Evolutionary conservation across 345 rosid genomes (phyloP), one percentile per base, ranked within the genome.

Genomic region (Dimocarpus longan): DNA sequence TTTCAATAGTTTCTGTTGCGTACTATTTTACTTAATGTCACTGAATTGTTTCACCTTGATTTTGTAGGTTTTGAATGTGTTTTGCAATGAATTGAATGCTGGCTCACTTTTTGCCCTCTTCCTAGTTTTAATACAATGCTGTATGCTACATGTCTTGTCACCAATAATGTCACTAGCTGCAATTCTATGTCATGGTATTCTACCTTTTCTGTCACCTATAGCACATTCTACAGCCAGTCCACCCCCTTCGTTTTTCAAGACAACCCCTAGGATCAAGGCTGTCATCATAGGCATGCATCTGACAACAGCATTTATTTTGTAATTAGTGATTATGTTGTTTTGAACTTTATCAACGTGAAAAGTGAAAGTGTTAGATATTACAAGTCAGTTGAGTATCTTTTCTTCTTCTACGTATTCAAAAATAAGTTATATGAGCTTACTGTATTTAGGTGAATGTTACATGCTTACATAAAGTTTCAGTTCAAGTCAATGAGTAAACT

Each of bases 321-420:
- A 32, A 43, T 26, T n/a, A 66, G 48, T 19, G 40, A 15, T 52
- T 2, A 32, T 66, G 22, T 37, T 66, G 70, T 66, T 39, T 66
- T 52, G 57, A 52, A 52, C n/a, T n/a, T 39, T 2, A 66, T 66
- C 11, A 66, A 7, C 28, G 32, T 66, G 46, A 39, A 37, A 66
- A 7, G 48, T 39, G 70, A 39, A 52, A 52, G 70, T 18, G 43
- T 39, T 39, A 28, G 70, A 66, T 46, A 70, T 70, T 50, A 70
- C 42, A 70, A 24, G 40, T 50, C 50, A 15, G 60, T 70, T 48
- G 60, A 50, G 43, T 26, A 10, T 70, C 13, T 50, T 50, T 32
- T 26, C 9, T 13, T 50, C 10, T 70, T 24, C 5, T 48, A 50
- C 8, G 26, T 15, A 54, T 18, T 19, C 7, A 54, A 54, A 54